Conservation (phyloP, 169 alveolate genomes). For the Plasmodium coatneyi region DNA sequence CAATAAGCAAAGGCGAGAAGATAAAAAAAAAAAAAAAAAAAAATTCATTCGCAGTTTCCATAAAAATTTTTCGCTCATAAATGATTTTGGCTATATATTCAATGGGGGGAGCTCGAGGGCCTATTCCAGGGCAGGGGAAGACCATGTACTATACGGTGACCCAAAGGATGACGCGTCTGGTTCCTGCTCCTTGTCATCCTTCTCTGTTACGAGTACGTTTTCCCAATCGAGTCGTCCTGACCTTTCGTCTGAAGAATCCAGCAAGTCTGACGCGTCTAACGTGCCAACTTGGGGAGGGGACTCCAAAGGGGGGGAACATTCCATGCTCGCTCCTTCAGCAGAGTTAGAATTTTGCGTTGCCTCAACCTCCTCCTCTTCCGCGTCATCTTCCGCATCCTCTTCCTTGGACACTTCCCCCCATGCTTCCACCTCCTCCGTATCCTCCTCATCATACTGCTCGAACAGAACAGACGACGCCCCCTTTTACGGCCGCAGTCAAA, state of each 20-base stretch:
- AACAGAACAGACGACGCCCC: background rate
- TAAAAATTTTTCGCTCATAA: background rate
- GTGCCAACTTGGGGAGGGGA: background rate
- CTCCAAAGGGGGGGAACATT: background rate
- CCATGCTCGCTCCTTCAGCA: background rate
- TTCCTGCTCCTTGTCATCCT: background rate
- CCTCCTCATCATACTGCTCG: constrained; percentile 48
- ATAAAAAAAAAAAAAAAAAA: background rate
- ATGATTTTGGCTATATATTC: background rate
- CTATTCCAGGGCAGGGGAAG: background rate
- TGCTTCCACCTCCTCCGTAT: constrained; percentile 14
- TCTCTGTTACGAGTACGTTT: background rate
- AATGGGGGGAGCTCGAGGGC: background rate
- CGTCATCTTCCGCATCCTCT: background rate
- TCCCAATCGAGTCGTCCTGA: background rate
- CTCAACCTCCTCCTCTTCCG: constrained; percentile 24
- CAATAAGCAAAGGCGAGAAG: background rate
- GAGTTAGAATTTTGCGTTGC: background rate
- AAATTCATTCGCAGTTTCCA: constrained; percentile 16
- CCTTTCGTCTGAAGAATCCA: background rate
- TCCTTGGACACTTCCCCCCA: constrained; percentile 7
- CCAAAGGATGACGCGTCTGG: background rate
- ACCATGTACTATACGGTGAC: background rate
- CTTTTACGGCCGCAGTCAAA: constrained; percentile 11
- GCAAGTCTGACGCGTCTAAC: no score